Evolutionary conservation across 2,329 filamentous ascomycete species (phyloP), one percentile per base, ranked within the genome.

Genomic region (Penicillium vulpinum): DNA sequence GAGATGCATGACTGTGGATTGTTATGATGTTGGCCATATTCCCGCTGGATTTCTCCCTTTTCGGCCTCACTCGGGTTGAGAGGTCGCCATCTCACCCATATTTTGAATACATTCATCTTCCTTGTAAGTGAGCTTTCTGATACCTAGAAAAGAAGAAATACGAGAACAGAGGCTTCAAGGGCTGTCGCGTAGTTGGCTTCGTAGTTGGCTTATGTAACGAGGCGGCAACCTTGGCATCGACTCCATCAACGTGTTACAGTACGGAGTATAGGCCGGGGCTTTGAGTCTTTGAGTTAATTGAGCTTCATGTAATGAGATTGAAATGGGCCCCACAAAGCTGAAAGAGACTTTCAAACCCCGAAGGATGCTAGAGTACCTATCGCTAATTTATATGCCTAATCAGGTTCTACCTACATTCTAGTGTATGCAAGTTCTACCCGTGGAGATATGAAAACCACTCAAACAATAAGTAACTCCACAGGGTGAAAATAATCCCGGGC

Each of bases 81-180:
- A 33, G 44, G 44, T 28, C 55, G 51, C 55, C 55, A 57, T 40
- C 55, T 54, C 5, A 53, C 15, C 51, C 51, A 57, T n/a, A 54
- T 51, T 38, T 46, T 45, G 11, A 52, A 47, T 10, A 22, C 21
- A 18, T 4, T 45, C 50, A 45, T 45, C 21, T 36, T 28, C 13
- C 15, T 18, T 31, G 31, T 18, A 8, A 1, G 11, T 16, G 43
- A 44, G 26, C 29, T 3, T 1, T 22, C 4, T 21, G 26, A n/a
- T 4, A 7, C 16, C 26, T 16, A 31, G 13, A 31, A 8, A 5
- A 16, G 28, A 31, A 29, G 13, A 31, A 45, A 31, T 11, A 45
- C 11, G 3, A 29, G 11, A 9, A 21, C n/a, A 2, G 13, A 29
- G 26, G 24, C 9, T 31, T 4, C 11, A 21, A n/a, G n/a, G 24